Evolutionary conservation across 2,329 filamentous ascomycete species (phyloP).

Genomic region (Colletotrichum filicis): DNA sequence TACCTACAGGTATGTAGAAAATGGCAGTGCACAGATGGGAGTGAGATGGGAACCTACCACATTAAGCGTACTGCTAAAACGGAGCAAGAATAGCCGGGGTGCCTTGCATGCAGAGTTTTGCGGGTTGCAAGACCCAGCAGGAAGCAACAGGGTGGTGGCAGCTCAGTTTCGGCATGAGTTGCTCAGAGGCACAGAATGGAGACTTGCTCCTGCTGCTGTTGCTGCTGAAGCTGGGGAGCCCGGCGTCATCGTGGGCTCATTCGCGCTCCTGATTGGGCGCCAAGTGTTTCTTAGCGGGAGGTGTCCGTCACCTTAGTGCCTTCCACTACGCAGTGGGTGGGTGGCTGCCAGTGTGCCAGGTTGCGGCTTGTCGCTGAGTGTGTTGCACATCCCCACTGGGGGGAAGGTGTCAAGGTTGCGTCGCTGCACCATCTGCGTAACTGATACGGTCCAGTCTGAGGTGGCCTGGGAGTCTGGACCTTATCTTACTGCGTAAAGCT

Average conservation of each 20-base stretch:
- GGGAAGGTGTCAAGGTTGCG: background rate
- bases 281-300: background rate
- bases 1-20: too few species aligned
- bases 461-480: slow-evolving; percentile 7
- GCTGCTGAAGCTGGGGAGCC: background rate
- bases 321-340: background rate
- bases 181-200: background rate
- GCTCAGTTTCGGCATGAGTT: slow-evolving; percentile 21
- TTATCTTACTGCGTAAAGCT: background rate
- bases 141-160: background rate
- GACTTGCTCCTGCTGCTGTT: background rate
- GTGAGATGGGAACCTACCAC: background rate
- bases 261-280: slow-evolving; percentile 14
- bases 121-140: background rate
- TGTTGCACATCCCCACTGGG: background rate
- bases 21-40: background rate
- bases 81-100: slow-evolving; percentile 27
- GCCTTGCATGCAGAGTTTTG: slow-evolving; percentile 31
- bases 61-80: background rate
- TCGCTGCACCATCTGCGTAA: slow-evolving; percentile 4
- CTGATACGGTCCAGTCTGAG: slow-evolving; percentile 13
- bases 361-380: background rate
- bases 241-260: slow-evolving; percentile 27
- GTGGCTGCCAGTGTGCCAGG: background rate
- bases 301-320: background rate